Percentiles rank a stretch among this genome's conserved stretches.
Evolutionary conservation across 306 rosid species (phyloP).

Genomic region (Medicago arabica): DNA sequence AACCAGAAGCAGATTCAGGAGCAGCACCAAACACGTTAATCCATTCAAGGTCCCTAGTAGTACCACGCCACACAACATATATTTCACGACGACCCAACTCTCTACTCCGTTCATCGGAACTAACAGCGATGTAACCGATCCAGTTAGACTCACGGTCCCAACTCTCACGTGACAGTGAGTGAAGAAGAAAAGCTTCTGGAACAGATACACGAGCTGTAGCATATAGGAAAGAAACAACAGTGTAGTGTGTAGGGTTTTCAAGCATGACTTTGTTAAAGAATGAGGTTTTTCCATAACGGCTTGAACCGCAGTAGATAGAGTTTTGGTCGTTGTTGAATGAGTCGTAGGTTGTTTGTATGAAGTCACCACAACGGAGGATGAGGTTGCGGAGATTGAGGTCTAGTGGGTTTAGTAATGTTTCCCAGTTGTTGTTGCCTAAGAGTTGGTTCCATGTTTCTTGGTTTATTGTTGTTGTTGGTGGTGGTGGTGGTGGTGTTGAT

Average conservation of each 20-base stretch:
- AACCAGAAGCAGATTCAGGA: conserved; percentile 28
- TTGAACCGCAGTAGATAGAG: conserved; percentile 70
- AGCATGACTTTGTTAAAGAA: conserved; percentile 69
- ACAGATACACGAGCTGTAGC: conserved; percentile 66
- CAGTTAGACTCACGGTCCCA: conserved; percentile 85
- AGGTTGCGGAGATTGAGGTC: conserved; percentile 58
- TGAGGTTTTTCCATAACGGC: conserved; percentile 62
- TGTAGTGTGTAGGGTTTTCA: conserved; percentile 43
- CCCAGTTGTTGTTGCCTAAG: conserved; percentile 61
- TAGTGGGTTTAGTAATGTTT: conserved; percentile 58
- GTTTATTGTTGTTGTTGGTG: conserved; percentile 1
- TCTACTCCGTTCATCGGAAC: conserved; percentile 44
- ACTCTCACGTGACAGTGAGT: conserved; percentile 58
- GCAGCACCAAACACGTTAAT: conserved; percentile 49
- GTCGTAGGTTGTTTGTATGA: conserved; percentile 75
- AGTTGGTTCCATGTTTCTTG: conserved; percentile 55
- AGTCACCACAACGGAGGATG: conserved; percentile 71
- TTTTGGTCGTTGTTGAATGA: conserved; percentile 70
- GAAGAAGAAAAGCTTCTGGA: conserved; percentile 62
- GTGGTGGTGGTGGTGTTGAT: not conserved
- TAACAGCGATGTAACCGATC: conserved; percentile 74
- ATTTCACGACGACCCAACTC: conserved; percentile 64
- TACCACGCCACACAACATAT: conserved; percentile 73
- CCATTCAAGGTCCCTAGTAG: conserved; percentile 67
- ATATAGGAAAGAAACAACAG: conserved; percentile 60